Base-by-base conservation (phyloP, 768 basidiomycete species). In the Tephrocybe sp. region DNA sequence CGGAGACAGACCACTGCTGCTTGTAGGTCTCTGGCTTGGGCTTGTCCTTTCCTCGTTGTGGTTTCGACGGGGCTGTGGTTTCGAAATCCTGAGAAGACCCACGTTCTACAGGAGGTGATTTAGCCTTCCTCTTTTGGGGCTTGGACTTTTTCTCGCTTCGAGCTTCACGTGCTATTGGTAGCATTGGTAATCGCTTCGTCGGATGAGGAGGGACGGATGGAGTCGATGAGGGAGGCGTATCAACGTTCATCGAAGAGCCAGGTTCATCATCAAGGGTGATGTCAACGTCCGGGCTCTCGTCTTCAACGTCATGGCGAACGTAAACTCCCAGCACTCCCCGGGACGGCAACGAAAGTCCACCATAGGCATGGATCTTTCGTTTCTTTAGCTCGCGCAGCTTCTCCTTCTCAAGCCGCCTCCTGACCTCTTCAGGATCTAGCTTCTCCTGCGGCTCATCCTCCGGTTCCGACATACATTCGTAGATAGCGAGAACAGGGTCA, bases 11-110 rank as follows among this genome's bases (percentile, higher is more conserved):
- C 90, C 90, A 93, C 0, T 85, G 78, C 53, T 86, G 84, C 63
- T 91, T 92, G 70, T 88, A 92, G n/a, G 89, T 91, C 56, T 89
- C 86, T 0, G 85, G 73, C 59, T 77, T 81, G 1, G 75, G 72
- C 51, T 81, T 78, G 32, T 63, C 61, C 48, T 53, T 53, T 40
- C 50, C 52, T 44, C 24, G 54, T 33, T 28, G 10, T 3, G 30
- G 58, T 53, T 48, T 63, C 47, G 32, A 53, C 3, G 30, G 34
- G 9, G 39, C 26, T 12, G 50, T 81, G 78, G n/a, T n/a, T n/a
- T n/a, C n/a, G n/a, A n/a, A 17, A 0, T 17, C 15, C 5, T 25
- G 26, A 21, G 48, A 34, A 21, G 40, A 14, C 1, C 43, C 48
- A 26, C n/a, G 24, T 10, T 52, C 45, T 1, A 33, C 26, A 15